These are phyloP conservation scores for Aciculoconidium aculeatum DNA, from an alignment of 805 yeast species.

Conservation along the genomic window DNA sequence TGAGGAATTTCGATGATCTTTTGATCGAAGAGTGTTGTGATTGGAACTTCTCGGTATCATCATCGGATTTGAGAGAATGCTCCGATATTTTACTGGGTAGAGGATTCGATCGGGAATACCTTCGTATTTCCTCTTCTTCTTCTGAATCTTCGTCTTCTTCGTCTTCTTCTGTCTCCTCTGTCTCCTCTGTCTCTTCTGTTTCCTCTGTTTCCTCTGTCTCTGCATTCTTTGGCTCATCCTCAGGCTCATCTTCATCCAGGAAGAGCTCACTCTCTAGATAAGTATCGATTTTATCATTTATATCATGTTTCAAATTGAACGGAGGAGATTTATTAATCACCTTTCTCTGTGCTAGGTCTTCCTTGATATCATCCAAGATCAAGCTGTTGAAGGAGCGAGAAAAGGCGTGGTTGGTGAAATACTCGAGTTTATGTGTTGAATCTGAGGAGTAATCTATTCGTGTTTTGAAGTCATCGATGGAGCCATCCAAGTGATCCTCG, in stretches of 20 bases:
- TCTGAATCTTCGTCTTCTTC: slow-evolving; percentile 7
- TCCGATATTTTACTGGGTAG: slow-evolving; percentile 1
- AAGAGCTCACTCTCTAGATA: slow-evolving; percentile 13
- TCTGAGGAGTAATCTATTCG: too few species aligned
- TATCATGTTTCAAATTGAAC: slow-evolving; percentile 31
- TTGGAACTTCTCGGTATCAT: slow-evolving; percentile 8
- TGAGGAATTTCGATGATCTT: slow-evolving; percentile 37
- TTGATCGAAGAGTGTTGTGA: slow-evolving; percentile 26
- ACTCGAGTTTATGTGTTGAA: too few species aligned
- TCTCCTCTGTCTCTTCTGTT: slow-evolving; percentile 1
- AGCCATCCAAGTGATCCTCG: too few species aligned
- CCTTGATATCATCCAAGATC: slow-evolving; percentile 32
- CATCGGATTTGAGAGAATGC: slow-evolving; percentile 2
- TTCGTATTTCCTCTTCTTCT: slow-evolving; percentile 4
- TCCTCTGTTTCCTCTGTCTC: too few species aligned
- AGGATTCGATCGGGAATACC: slow-evolving; percentile 1
- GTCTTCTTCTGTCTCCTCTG: slow-evolving; percentile 6
- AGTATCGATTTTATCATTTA: slow-evolving; percentile 18
- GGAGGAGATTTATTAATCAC: slow-evolving; percentile 37
- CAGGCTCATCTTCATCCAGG: slow-evolving; percentile 7
- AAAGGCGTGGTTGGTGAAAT: slow-evolving; percentile 34
- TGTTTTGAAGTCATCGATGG: too few species aligned
- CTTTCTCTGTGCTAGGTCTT: slow-evolving; percentile 15
- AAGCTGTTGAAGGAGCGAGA: slow-evolving; percentile 39
- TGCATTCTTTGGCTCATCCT: too few species aligned